A percentile compares a stretch with the other conserved stretches of the same genome.
Evolutionary conservation across 441 rosid species (phyloP).

Genomic region (Bocquillonia castaneifolia): DNA sequence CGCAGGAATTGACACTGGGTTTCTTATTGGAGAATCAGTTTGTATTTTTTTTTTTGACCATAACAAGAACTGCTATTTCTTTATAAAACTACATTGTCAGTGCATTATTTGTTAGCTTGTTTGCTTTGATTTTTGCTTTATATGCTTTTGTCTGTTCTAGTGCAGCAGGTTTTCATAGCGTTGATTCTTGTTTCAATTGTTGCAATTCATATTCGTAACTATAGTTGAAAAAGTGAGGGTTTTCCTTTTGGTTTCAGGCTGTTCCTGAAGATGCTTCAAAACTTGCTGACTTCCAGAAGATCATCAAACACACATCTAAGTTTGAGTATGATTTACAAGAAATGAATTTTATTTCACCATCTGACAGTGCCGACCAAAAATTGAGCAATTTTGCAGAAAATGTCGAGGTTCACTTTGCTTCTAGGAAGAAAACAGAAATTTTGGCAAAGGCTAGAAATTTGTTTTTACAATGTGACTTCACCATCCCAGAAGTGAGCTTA

Average conservation of each 20-base stretch:
- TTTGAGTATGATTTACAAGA: constrained; percentile 73
- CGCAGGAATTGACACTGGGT: not conserved
- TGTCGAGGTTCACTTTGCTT: constrained; percentile 96
- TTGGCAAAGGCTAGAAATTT: constrained; percentile 81
- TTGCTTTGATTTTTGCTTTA: constrained; percentile 5
- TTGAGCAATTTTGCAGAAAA: constrained; percentile 81
- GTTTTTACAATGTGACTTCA: constrained; percentile 72
- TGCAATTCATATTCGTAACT: not conserved
- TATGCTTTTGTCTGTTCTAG: not conserved
- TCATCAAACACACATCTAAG: constrained; percentile 54
- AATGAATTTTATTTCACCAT: constrained; percentile 58
- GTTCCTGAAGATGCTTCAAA: constrained; percentile 93
- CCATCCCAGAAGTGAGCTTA: constrained; percentile 60
- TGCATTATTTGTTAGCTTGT: constrained; percentile 1
- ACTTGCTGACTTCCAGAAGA: constrained; percentile 81
- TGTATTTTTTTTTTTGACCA: not conserved
- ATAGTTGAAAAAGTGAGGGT: not conserved
- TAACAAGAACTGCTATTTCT: not conserved
- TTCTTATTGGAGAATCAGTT: not conserved
- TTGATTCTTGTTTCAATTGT: constrained; percentile 1
- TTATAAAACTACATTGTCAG: not conserved
- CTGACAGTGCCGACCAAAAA: constrained; percentile 58
- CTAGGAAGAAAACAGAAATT: constrained; percentile 73
- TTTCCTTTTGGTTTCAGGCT: constrained; percentile 47
- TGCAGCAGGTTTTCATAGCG: not conserved